A percentile compares a stretch with the other conserved stretches of the same genome.
phyloP scores from a whole-genome alignment of 805 yeast genomes.

The Ogataea ramenticola region DNA sequence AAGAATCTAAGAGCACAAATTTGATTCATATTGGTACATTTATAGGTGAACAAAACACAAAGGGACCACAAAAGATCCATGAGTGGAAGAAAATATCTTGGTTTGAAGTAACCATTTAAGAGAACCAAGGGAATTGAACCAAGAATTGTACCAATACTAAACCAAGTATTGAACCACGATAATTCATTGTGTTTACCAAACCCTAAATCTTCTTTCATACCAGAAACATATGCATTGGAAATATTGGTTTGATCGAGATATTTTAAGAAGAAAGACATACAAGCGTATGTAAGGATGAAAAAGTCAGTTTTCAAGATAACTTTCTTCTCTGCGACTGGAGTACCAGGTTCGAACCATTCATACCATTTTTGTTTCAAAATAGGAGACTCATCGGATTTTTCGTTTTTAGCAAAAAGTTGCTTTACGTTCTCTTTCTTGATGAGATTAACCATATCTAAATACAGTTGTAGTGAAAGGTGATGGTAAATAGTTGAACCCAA shows the following conservation, averaged over 20 bases:
- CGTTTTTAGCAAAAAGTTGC: neutral
- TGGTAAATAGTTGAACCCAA: no score
- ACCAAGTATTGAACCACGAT: slow-evolving; percentile 15
- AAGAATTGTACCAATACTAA: slow-evolving; percentile 44
- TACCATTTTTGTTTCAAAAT: neutral
- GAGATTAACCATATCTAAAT: neutral
- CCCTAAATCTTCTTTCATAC: slow-evolving; percentile 46
- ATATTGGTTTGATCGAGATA: slow-evolving; percentile 53
- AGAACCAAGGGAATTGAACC: slow-evolving; percentile 59
- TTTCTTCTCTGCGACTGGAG: slow-evolving; percentile 5
- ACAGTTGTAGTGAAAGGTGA: no score
- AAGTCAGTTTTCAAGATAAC: slow-evolving; percentile 12
- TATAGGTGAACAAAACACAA: slow-evolving; percentile 44
- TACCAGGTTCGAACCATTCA: neutral
- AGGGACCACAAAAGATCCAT: slow-evolving; percentile 53
- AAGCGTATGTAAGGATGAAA: slow-evolving; percentile 31
- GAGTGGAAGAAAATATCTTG: slow-evolving; percentile 46
- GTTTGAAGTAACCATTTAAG: slow-evolving; percentile 43
- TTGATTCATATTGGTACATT: slow-evolving; percentile 38
- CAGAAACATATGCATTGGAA: slow-evolving; percentile 57
- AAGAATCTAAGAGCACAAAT: slow-evolving; percentile 53
- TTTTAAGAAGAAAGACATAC: slow-evolving; percentile 40
- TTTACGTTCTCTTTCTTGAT: neutral
- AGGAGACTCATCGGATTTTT: neutral
- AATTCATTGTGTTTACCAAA: slow-evolving; percentile 14